Evolutionary conservation across 345 rosid genomes (phyloP).

Genomic region (Nasturtium officinale): DNA sequence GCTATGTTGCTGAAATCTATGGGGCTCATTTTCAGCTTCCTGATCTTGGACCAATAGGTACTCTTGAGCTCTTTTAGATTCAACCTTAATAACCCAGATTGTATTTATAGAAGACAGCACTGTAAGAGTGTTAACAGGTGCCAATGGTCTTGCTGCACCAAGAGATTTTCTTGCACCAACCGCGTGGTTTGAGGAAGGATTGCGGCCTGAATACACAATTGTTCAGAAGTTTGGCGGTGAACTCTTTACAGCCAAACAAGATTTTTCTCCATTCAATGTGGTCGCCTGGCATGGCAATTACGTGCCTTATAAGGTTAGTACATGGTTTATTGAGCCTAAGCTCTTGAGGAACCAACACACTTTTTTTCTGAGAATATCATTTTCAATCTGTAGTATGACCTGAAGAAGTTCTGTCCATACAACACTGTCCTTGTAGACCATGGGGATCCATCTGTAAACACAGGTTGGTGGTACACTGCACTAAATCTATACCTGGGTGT

Average conservation of each 20-base stretch:
- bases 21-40: slow-evolving; percentile 97
- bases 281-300: slow-evolving; percentile 99
- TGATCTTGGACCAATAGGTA: slow-evolving; percentile 98
- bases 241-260: slow-evolving; percentile 84
- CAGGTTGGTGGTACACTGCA: slow-evolving; percentile 50
- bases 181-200: slow-evolving; percentile 78
- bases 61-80: slow-evolving; percentile 27
- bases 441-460: slow-evolving; percentile 90
- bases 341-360: not conserved
- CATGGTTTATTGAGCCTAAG: not conserved
- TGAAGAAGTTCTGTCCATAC: slow-evolving; percentile 87
- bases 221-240: slow-evolving; percentile 90
- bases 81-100: not conserved
- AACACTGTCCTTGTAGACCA: slow-evolving; percentile 93
- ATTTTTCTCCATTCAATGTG: slow-evolving; percentile 94
- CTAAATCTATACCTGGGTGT: not conserved
- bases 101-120: not conserved
- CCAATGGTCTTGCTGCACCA: slow-evolving; percentile 94
- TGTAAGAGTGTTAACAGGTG: slow-evolving; percentile 55
- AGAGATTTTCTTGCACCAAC: slow-evolving; percentile 89
- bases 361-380: slow-evolving; percentile 9
- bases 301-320: slow-evolving; percentile 80
- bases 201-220: slow-evolving; percentile 66
- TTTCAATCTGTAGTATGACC: slow-evolving; percentile 70
- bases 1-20: slow-evolving; percentile 89